These are phyloP conservation scores for Hypholoma fasciculare DNA, from an alignment of 768 basidiomycete genomes.

Conservation along the genomic window DNA sequence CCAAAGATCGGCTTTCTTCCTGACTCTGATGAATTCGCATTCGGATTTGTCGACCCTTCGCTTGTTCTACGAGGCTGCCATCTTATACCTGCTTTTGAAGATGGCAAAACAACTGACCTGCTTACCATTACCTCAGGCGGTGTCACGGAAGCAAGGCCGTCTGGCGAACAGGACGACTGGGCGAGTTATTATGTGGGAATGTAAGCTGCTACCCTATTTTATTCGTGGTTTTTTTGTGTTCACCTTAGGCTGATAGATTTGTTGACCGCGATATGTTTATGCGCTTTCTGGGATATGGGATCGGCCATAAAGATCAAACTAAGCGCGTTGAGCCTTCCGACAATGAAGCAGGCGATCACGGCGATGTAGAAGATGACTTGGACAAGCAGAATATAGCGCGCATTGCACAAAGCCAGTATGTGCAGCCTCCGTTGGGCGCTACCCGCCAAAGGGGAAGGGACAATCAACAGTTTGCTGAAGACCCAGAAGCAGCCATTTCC, in stretches of 20 bases:
- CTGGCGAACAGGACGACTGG: constrained; percentile 17
- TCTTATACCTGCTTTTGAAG: constrained; percentile 30
- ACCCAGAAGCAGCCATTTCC: too few species aligned
- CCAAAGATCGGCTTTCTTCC: constrained; percentile 38
- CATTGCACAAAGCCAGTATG: too few species aligned
- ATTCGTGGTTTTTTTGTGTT: background rate
- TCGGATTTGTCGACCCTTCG: constrained; percentile 34
- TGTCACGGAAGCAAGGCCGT: constrained; percentile 1
- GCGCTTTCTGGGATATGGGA: constrained; percentile 7
- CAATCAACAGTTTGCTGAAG: too few species aligned
- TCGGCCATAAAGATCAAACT: constrained; percentile 6
- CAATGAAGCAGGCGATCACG: background rate
- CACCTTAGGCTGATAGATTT: constrained; percentile 25
- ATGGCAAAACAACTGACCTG: constrained; percentile 14
- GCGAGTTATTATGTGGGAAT: constrained; percentile 34
- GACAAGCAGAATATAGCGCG: too few species aligned
- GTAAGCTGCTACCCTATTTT: constrained; percentile 22
- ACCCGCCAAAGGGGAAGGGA: too few species aligned
- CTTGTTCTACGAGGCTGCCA: constrained; percentile 32
- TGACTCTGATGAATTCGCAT: constrained; percentile 21
- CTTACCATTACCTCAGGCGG: background rate
- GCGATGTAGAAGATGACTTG: background rate
- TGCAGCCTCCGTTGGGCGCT: too few species aligned
- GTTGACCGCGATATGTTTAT: constrained; percentile 39
- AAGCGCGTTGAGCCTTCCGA: background rate